These are phyloP conservation scores for Pyricularia sp. DNA, from an alignment of 2,329 filamentous ascomycete species.

Conservation along the genomic window DNA sequence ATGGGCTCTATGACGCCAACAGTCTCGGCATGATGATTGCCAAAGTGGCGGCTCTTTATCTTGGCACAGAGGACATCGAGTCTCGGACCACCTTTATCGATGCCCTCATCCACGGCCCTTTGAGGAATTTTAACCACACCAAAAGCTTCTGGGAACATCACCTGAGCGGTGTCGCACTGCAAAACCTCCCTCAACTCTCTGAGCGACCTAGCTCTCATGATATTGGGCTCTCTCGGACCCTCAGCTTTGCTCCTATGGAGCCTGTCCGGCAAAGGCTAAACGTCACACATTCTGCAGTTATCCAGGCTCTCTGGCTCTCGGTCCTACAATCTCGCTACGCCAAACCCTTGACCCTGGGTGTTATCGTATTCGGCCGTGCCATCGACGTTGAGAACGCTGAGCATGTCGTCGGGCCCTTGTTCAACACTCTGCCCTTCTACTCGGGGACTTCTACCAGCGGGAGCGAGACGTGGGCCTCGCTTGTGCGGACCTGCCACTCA, in stretches of 20 bases:
- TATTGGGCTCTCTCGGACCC: slow-evolving; percentile 12
- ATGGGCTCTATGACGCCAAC: slow-evolving; percentile 75
- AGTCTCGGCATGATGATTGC: slow-evolving; percentile 58
- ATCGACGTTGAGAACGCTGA: slow-evolving; percentile 56
- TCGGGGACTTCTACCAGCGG: background rate
- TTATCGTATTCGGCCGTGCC: slow-evolving; percentile 67
- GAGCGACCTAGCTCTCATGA: slow-evolving; percentile 3
- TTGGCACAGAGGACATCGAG: slow-evolving; percentile 8
- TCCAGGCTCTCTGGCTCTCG: slow-evolving; percentile 62
- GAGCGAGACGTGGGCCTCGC: slow-evolving; percentile 40
- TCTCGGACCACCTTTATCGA: slow-evolving; percentile 46
- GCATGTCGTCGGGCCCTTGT: slow-evolving; percentile 63
- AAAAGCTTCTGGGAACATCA: slow-evolving; percentile 55
- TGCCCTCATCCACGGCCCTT: slow-evolving; percentile 55
- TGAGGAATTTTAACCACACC: slow-evolving; percentile 30
- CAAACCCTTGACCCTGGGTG: slow-evolving; percentile 45
- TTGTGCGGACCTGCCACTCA: slow-evolving; percentile 53
- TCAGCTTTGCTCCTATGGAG: slow-evolving; percentile 34
- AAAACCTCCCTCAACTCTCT: slow-evolving; percentile 10
- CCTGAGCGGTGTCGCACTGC: slow-evolving; percentile 23
- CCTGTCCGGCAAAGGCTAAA: slow-evolving; percentile 42
- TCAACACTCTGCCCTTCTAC: slow-evolving; percentile 76
- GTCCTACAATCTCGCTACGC: slow-evolving; percentile 40
- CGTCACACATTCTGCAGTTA: slow-evolving; percentile 65
- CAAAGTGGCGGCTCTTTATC: slow-evolving; percentile 41